phyloP scores from a whole-genome alignment of 2,329 filamentous ascomycete species.

The Hypocreales sp. region DNA sequence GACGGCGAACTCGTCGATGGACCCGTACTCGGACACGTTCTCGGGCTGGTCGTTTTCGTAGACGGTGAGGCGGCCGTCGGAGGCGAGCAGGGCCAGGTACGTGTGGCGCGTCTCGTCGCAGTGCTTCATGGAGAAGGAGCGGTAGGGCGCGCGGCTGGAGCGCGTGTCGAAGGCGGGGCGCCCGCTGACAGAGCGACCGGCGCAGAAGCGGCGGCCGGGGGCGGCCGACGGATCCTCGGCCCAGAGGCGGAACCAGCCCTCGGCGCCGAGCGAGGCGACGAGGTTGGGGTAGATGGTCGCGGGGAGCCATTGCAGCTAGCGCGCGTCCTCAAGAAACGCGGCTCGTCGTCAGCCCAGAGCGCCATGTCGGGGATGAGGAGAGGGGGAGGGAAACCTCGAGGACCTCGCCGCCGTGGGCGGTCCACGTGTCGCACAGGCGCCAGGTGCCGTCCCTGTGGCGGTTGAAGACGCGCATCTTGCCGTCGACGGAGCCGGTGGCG shows the following conservation, averaged over 20 bases:
- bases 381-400: no score
- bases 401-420: slow-evolving; percentile 79
- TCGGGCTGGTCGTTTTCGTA: slow-evolving; percentile 80
- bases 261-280: slow-evolving; percentile 75
- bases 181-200: slow-evolving; percentile 29
- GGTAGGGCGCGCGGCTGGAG: slow-evolving; percentile 46
- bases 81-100: slow-evolving; percentile 70
- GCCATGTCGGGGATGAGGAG: no score
- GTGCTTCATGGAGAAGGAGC: slow-evolving; percentile 72
- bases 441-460: slow-evolving; percentile 63
- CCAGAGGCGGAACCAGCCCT: slow-evolving; percentile 86
- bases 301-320: slow-evolving; percentile 80
- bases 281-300: slow-evolving; percentile 76
- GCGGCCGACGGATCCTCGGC: slow-evolving; percentile 74
- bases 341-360: no score
- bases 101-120: slow-evolving; percentile 69
- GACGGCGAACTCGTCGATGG: slow-evolving; percentile 63
- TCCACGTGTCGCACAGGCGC: slow-evolving; percentile 76
- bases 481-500: slow-evolving; percentile 81
- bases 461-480: slow-evolving; percentile 85
- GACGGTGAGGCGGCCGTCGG: slow-evolving; percentile 65
- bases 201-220: slow-evolving; percentile 68
- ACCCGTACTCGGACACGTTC: slow-evolving; percentile 59
- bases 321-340: no score
- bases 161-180: slow-evolving; percentile 40